A percentile compares a stretch with the other conserved stretches of the same genome.
phyloP scores from a whole-genome alignment of 331 rosid genomes.

The Acacia pycnantha region DNA sequence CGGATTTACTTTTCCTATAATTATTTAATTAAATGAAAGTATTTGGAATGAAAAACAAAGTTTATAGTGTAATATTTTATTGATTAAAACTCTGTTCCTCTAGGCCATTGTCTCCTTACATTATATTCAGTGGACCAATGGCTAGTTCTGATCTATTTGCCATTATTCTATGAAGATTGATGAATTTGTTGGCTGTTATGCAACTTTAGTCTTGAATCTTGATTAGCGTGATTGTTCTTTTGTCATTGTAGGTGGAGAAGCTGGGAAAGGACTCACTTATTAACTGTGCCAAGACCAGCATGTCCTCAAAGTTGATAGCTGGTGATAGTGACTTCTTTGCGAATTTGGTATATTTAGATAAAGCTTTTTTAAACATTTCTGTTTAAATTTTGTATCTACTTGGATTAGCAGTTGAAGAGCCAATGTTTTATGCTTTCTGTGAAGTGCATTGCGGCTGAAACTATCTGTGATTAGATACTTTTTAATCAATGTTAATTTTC shows the following conservation, averaged over 20 bases:
- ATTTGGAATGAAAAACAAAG: background rate
- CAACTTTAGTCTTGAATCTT: background rate
- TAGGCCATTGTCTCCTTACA: background rate
- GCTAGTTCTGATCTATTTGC: background rate
- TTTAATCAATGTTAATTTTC: background rate
- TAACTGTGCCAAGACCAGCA: slow-evolving; percentile 99
- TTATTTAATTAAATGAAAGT: background rate
- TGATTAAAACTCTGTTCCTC: slow-evolving; percentile 2
- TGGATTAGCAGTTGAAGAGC: slow-evolving; percentile 9
- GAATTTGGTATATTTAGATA: slow-evolving; percentile 60
- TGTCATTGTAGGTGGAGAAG: slow-evolving; percentile 72
- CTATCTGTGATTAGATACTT: background rate
- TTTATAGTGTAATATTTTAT: slow-evolving; percentile 4
- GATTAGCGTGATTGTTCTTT: slow-evolving; percentile 18
- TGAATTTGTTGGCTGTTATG: slow-evolving; percentile 2
- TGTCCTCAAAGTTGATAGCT: slow-evolving; percentile 97
- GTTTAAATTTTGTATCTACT: background rate
- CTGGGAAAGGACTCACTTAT: slow-evolving; percentile 84
- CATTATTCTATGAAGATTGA: slow-evolving; percentile 13
- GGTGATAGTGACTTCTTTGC: slow-evolving; percentile 93
- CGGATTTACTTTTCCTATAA: background rate
- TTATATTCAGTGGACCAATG: background rate
- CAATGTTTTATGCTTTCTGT: background rate
- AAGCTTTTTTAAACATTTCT: background rate
- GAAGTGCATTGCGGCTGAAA: no score